Base-by-base conservation (phyloP, 495 filamentous ascomycete genomes). In the Neurospora hispaniola region DNA sequence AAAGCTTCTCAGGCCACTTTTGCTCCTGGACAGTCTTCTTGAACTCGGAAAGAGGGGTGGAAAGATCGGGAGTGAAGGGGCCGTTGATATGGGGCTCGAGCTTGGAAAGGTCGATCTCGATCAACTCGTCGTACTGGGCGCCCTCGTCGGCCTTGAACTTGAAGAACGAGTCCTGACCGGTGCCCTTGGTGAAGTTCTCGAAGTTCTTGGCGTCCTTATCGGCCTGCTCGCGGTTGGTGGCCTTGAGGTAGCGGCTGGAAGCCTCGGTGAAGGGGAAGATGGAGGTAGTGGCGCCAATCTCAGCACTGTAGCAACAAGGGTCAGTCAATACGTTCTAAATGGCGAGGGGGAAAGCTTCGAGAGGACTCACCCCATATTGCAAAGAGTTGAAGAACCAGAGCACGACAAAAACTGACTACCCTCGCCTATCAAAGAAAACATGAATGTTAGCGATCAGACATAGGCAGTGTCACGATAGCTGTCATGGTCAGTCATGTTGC, bases 61-160 rank as follows among this genome's bases (percentile, higher is more conserved):
- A 96, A 59, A 98, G 84, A 78, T 99, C 96, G 4, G 96, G 96
- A 0, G 96, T 99, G 82, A 97, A 96, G 41, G 96, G 96, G 7
- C 96, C 96, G 82, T 99, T 99, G 84, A 99, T 93, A 82, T 98
- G 96, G 4, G 96, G 96, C 82, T 99, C 96, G 18, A 99, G 88
- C 72, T 88, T 87, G 11, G 93, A 95, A 46, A 99, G 86, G 83
- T 98, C 87, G 78, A 99, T 97, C n/a, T 90, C 93, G 78, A 98
- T 91, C 48, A 96, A 79, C 79, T 97, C 87, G 81, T 99, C 96
- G 76, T 98, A 99, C 74, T 92, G 82, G 31, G 93, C 95, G 59
- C 86, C 88, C n/a, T 85, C 79, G 79, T 99, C 96, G 44, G 96
- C 92, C 48, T 82, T 82, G 69, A 97, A 81, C 73, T 75, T 81